A percentile compares a stretch with the other conserved stretches of the same genome.
Conservation (phyloP, 78 protist species). For the Monosiga brevicollis region DNA sequence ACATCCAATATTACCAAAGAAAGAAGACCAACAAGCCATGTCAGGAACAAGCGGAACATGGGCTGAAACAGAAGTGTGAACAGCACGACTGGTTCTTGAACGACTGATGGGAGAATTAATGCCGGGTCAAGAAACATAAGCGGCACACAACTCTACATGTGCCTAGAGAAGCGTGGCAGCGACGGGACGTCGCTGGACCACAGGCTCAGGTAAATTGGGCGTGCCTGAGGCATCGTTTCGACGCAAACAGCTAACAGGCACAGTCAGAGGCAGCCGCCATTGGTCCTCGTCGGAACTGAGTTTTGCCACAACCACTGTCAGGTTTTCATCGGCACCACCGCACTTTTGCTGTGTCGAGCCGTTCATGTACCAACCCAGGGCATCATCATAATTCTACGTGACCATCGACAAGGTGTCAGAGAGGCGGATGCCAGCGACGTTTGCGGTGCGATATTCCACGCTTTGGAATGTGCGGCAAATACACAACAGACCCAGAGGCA, state of each 20-base stretch:
- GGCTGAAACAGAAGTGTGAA: no score
- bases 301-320: neutral
- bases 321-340: neutral
- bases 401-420: neutral
- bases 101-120: no score
- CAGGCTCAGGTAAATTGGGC: neutral
- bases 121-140: no score
- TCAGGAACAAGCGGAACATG: no score
- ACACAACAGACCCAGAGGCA: neutral
- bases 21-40: no score
- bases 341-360: neutral
- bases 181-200: neutral
- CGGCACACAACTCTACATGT: neutral
- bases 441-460: neutral
- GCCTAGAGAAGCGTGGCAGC: neutral
- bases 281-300: neutral
- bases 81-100: no score
- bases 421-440: neutral
- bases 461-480: neutral
- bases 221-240: neutral
- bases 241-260: neutral
- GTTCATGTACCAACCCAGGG: neutral
- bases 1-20: no score
- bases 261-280: neutral
- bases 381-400: neutral